Evolutionary conservation across 495 filamentous ascomycete genomes (phyloP), one percentile per base, ranked within the genome.

Genomic region (Tuber indicum): DNA sequence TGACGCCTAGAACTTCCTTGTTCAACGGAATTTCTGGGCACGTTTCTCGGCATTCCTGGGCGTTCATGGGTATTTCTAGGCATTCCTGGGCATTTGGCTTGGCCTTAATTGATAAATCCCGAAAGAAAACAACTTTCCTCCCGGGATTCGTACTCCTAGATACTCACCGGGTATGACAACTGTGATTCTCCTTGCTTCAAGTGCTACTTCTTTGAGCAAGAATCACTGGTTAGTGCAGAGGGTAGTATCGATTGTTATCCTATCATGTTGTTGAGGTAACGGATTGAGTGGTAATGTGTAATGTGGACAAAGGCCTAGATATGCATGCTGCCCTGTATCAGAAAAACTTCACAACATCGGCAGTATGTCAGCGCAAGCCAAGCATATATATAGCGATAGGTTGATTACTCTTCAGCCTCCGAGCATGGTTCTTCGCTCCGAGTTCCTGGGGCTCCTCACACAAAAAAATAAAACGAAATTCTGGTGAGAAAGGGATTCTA

Each of bases 1-100:
- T 73, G 72, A 71, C 58, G 42, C 32, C 12, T 72, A 36, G 58
- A 36, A 36, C 26, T 36, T 36, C 26, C 41, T 46, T 36, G n/a
- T 72, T 80, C 73, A 77, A 74, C 46, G 41, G 43, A 7, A 21
- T 52, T 70, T 71, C 46, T 73, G 44, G 58, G 26, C 26, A 66
- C 36, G 19, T 23, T 42, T 26, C 70, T 77, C 23, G 76, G 73
- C 47, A 14, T 49, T 4, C 2, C 74, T 78, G 14, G 76, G 70
- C 70, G 19, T 76, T 16, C 32, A 41, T 75, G 17, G 73, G 74
- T 52, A 52, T 44, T 45, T 41, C 76, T 78, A 49, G 77, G 77
- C 46, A 75, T 62, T 43, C 26, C 45, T 73, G 21, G 45, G 45
- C 7, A n/a, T 32, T 46, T 78, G 16, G 58, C 58, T 66, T 66